Base-by-base conservation (phyloP, 257 asterid genomes). In the Primulina huaijiensis region DNA sequence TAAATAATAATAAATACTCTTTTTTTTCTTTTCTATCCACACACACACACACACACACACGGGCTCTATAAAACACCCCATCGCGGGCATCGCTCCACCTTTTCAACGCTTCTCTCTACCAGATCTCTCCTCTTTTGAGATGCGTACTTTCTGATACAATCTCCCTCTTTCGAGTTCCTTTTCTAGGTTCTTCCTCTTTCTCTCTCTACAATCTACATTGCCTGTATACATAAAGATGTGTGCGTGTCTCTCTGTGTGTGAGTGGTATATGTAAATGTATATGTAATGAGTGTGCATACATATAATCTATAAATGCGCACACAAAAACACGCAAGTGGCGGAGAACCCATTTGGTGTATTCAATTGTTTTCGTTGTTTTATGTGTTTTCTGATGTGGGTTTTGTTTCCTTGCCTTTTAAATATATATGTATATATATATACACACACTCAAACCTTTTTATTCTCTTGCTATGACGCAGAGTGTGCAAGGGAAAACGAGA, bases 291-390 rank as follows among this genome's bases (percentile, higher is more conserved):
- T 50, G 57, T 50, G 57, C 57, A 14, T 50, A 14, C 57, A 14
- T 50, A 50, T 20, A 50, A 50, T 56, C 52, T 56, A 29, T 23
- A n/a, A 56, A 38, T 11, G 46, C 63, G 37, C 67, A 65, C 69
- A 43, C 72, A 50, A 76, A 60, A 77, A 73, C 78, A 62, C 61
- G 75, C 74, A 58, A 67, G 76, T 77, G 67, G 74, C 27, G 60
- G 38, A 53, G 52, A 46, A 56, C 74, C 82, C 75, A 64, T 68
- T 6, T 4, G 21, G 0, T 50, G 21, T 50, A 50, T 50, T 50
- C 57, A 14, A 50, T 60, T 71, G 34, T 66, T 73, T 77, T 72
- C 64, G 68, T 58, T 74, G 59, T 17, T 73, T 68, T 68, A 27
- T 72, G 66, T 55, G 53, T 50, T 72, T 77, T 64, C 60, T 63